Percentiles rank a stretch among this genome's conserved stretches.
phyloP scores from a whole-genome alignment of 148 eudicot species.

The Simmondsia chinensis region DNA sequence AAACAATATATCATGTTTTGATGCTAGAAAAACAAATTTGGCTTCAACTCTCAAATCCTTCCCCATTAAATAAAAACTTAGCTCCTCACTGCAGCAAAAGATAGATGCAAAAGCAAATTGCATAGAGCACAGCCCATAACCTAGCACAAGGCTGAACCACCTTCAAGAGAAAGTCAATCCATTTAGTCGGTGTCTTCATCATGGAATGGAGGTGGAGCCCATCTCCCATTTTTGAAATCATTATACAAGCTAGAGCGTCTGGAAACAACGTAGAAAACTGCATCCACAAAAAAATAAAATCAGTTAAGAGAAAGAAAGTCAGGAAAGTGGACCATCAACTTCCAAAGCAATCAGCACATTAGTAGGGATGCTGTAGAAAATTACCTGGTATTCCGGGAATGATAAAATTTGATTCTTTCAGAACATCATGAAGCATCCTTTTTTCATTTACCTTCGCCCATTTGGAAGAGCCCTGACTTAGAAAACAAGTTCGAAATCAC shows the following conservation, averaged over 20 bases:
- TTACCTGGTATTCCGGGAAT: constrained; percentile 92
- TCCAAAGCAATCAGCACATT: background rate
- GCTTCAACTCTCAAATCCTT: too few species aligned
- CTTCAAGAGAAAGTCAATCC: background rate
- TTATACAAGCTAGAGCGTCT: constrained; percentile 53
- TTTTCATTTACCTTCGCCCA: constrained; percentile 72
- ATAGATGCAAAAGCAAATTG: too few species aligned
- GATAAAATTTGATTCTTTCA: constrained; percentile 50
- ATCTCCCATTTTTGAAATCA: constrained; percentile 71
- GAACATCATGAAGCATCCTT: constrained; percentile 58
- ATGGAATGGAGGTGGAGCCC: constrained; percentile 40
- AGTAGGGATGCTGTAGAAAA: background rate
- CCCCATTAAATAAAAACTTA: too few species aligned
- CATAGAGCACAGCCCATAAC: too few species aligned
- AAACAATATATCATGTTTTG: too few species aligned
- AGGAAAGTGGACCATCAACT: background rate
- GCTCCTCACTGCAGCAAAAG: too few species aligned
- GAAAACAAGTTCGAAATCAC: constrained; percentile 2
- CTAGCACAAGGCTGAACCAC: too few species aligned
- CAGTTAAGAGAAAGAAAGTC: background rate
- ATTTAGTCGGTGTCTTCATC: constrained; percentile 9
- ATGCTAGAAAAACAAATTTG: too few species aligned
- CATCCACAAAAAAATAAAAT: constrained; percentile 13
- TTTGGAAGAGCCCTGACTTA: constrained; percentile 43
- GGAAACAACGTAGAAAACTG: constrained; percentile 81